Conservation (phyloP, 352 stramenopile species). For the Globisporangium cylindrosporum region DNA sequence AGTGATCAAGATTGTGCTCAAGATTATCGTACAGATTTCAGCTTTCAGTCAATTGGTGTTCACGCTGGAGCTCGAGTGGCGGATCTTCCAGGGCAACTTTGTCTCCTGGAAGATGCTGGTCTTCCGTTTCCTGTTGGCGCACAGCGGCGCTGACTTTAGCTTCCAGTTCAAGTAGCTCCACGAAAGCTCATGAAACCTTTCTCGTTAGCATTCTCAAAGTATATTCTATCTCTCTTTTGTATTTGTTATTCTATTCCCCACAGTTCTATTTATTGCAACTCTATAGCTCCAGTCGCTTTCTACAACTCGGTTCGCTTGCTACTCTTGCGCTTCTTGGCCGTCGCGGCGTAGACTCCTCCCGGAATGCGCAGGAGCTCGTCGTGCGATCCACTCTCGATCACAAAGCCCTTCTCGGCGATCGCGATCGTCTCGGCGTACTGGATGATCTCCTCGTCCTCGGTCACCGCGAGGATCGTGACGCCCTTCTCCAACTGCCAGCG, state of each 20-base stretch:
- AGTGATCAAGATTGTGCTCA: no score
- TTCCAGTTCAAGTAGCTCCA: no score
- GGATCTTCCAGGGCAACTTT: not conserved
- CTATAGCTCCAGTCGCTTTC: no score
- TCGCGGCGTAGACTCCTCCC: constrained; percentile 33
- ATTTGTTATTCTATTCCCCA: no score
- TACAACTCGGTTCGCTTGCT: constrained; percentile 3
- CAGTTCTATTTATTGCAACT: no score
- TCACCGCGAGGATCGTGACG: constrained; percentile 7
- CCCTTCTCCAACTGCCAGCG: not conserved
- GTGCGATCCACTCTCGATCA: constrained; percentile 76
- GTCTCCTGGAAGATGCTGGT: not conserved
- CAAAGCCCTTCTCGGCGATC: not conserved
- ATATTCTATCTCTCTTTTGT: no score
- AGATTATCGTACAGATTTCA: not conserved
- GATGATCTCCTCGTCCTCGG: constrained; percentile 5
- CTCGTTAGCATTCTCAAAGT: no score
- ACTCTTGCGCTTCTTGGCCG: constrained; percentile 1
- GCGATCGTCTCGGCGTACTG: not conserved
- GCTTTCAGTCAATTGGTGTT: not conserved
- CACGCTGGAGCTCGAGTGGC: not conserved
- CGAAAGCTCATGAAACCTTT: no score
- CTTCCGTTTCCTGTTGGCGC: not conserved
- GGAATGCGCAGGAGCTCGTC: constrained; percentile 74
- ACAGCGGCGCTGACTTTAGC: not conserved